Percentiles rank a stretch among this genome's conserved stretches.
These are phyloP conservation scores for Vigna radiata DNA, from an alignment of 306 rosid genomes.

Conservation along the genomic window DNA sequence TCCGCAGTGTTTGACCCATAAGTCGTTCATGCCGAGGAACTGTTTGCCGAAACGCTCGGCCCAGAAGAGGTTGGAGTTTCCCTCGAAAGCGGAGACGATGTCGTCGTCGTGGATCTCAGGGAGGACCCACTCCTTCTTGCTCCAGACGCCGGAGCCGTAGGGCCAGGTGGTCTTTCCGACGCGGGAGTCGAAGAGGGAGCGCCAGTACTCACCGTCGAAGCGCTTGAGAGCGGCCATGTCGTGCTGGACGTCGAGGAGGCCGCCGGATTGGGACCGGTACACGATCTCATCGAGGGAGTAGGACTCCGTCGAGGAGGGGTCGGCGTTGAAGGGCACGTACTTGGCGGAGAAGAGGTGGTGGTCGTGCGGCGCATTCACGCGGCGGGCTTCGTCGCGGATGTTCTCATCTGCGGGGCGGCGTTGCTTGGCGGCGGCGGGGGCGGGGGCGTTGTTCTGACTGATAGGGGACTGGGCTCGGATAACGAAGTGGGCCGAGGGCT, in stretches of 20 bases:
- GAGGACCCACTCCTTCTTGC: slow-evolving; percentile 86
- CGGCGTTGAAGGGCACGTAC: slow-evolving; percentile 77
- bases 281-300: slow-evolving; percentile 92
- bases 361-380: slow-evolving; percentile 52
- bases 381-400: slow-evolving; percentile 86
- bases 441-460: background rate
- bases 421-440: slow-evolving; percentile 36
- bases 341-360: slow-evolving; percentile 69
- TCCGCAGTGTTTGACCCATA: slow-evolving; percentile 94
- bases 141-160: slow-evolving; percentile 88
- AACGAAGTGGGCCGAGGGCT: slow-evolving; percentile 37
- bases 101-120: slow-evolving; percentile 80
- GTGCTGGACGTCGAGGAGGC: slow-evolving; percentile 81
- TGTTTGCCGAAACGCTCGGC: slow-evolving; percentile 87
- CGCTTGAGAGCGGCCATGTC: slow-evolving; percentile 69
- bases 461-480: slow-evolving; percentile 47
- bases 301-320: slow-evolving; percentile 60
- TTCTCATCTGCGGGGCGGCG: slow-evolving; percentile 78
- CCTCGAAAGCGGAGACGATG: slow-evolving; percentile 79
- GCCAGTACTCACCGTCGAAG: slow-evolving; percentile 80
- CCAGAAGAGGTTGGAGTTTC: slow-evolving; percentile 88
- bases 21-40: slow-evolving; percentile 71
- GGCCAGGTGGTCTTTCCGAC: slow-evolving; percentile 90
- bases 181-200: slow-evolving; percentile 77
- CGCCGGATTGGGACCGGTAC: slow-evolving; percentile 77